Percentiles rank a stretch among this genome's conserved stretches.
Conservation (phyloP, 1,284 basidiomycete genomes). For the Puccinia triticina region DNA sequence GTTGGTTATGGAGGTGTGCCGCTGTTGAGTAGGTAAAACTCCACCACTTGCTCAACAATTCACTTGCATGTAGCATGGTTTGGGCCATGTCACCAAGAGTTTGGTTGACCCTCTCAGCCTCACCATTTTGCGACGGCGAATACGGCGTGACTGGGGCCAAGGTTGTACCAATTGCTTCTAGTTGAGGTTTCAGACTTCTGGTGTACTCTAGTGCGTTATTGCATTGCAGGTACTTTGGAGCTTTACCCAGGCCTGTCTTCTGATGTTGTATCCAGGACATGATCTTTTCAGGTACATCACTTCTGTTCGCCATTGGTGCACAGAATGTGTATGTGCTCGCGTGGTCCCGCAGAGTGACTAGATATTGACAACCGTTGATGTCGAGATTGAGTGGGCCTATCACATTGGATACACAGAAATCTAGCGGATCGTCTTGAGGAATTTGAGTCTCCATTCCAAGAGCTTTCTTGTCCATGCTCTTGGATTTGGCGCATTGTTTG, state of each 20-base stretch:
- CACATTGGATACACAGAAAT: neutral
- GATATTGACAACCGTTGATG: neutral
- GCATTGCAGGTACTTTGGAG: neutral
- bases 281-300: neutral
- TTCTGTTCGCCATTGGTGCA: neutral
- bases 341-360: too few species aligned
- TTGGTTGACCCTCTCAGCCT: too few species aligned
- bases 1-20: neutral
- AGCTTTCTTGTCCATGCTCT: neutral
- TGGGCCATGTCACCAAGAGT: too few species aligned
- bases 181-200: neutral
- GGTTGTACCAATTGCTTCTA: neutral
- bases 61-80: too few species aligned
- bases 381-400: neutral
- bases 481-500: neutral
- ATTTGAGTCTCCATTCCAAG: neutral
- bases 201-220: conserved; percentile 11
- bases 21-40: neutral
- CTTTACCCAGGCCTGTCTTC: neutral
- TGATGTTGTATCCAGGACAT: neutral
- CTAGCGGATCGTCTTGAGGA: neutral
- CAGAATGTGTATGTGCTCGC: neutral
- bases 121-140: neutral
- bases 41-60: neutral
- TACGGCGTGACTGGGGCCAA: neutral